phyloP scores from a whole-genome alignment of 2,329 filamentous ascomycete genomes.

The Dryadomyces quercivorus region DNA sequence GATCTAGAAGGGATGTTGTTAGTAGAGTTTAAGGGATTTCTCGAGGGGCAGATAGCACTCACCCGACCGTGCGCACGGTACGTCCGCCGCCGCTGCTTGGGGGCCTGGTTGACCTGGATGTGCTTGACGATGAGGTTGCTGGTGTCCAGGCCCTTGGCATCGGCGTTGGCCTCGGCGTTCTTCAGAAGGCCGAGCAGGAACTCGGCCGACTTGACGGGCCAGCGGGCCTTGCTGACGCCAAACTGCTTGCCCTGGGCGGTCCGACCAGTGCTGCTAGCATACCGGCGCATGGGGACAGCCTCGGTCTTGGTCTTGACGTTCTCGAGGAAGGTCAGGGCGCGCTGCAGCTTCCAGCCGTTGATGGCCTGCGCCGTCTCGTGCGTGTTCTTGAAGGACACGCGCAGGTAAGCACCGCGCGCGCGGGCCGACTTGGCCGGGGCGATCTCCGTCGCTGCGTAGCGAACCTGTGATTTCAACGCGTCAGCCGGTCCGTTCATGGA shows the following conservation, averaged over 20 bases:
- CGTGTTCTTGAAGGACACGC: slow-evolving; percentile 99
- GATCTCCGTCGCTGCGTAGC: slow-evolving; percentile 89
- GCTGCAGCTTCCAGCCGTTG: slow-evolving; percentile 97
- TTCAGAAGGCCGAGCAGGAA: slow-evolving; percentile 94
- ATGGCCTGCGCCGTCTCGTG: slow-evolving; percentile 98
- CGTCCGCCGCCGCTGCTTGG: slow-evolving; percentile 97
- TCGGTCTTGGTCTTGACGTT: slow-evolving; percentile 96
- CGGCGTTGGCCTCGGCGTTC: slow-evolving; percentile 95
- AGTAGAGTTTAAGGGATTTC: background rate
- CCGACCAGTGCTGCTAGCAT: slow-evolving; percentile 89
- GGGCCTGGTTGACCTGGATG: slow-evolving; percentile 99
- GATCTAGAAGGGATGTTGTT: slow-evolving; percentile 47
- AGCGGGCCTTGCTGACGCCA: slow-evolving; percentile 95
- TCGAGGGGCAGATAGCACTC: slow-evolving; percentile 35
- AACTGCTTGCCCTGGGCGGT: slow-evolving; percentile 98
- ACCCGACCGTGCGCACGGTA: slow-evolving; percentile 99
- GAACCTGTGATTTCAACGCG: slow-evolving; percentile 51
- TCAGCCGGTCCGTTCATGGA: background rate
- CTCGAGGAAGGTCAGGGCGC: slow-evolving; percentile 92
- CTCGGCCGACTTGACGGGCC: slow-evolving; percentile 98
- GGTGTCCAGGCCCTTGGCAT: slow-evolving; percentile 95
- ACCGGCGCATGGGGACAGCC: slow-evolving; percentile 96
- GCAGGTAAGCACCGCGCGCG: slow-evolving; percentile 96
- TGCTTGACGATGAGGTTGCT: slow-evolving; percentile 98
- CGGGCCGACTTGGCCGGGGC: slow-evolving; percentile 86